Evolutionary conservation across 1,284 basidiomycete species (phyloP), one percentile per base, ranked within the genome.

Genomic region (Heliocybe sulcata): DNA sequence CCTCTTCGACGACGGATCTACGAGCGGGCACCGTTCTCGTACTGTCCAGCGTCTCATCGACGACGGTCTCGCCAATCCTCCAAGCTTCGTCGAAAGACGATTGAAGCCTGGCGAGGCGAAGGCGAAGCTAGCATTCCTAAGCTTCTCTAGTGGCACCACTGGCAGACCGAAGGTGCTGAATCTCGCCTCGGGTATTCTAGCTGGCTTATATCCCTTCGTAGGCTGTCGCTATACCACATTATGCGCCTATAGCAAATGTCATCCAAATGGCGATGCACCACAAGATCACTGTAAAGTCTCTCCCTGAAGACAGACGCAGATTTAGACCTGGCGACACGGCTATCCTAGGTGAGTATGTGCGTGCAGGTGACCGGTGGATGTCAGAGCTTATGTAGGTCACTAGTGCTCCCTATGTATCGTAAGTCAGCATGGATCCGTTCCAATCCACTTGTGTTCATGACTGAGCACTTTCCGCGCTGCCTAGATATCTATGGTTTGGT

Each of bases 81-180:
- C 63, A 25, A 70, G 62, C 35, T 88, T 79, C 60, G 71, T 68
- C 2, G 81, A 82, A 59, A 69, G 74, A 33, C 71, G 67, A 16
- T 71, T 92, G 38, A 67, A 63, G 16, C 73, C 78, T 1, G 88
- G 85, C 0, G 89, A 92, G 67, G 82, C 73, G 19, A 82, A 77
- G 66, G 82, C 73, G 8, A 84, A 84, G 57, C 61, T 91, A 3
- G 91, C 90, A 0, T 85, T 92, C 60, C 69, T 91, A 35, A 83
- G 77, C 52, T 90, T 92, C 66, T 91, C 87, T 0, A 89, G 85
- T 55, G 91, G 90, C 16, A 93, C 91, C 1, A 93, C 91, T 59
- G 90, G 90, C 6, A 82, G 79, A 62, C 87, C 91, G 1, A 92
- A 92, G 77, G 86, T 82, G 58, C 38, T 47, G 19, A n/a, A 35